Evolutionary conservation across 1,284 basidiomycete species (phyloP).

Genomic region (Melampsora larici-populina): DNA sequence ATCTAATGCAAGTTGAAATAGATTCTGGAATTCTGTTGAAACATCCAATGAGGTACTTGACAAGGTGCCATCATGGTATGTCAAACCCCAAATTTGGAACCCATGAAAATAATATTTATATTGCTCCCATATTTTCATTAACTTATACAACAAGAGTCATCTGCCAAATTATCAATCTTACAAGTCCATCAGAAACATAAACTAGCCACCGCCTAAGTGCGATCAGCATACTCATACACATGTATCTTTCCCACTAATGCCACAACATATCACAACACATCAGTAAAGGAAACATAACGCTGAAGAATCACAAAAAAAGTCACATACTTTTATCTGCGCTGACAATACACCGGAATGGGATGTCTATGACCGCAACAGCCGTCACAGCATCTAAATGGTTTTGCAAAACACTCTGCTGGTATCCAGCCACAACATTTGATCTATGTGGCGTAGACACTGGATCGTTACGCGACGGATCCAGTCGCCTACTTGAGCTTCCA

Average conservation of each 20-base stretch:
- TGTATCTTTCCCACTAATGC: background rate
- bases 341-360: conserved; percentile 79
- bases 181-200: background rate
- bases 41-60: too few species aligned
- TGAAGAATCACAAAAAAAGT: background rate
- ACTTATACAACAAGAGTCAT: too few species aligned
- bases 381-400: conserved; percentile 80
- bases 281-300: background rate
- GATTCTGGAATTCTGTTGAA: too few species aligned
- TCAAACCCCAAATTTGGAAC: too few species aligned
- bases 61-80: too few species aligned
- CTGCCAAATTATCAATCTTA: too few species aligned
- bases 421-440: conserved; percentile 70
- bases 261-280: background rate
- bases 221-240: conserved; percentile 5
- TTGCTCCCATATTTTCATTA: too few species aligned
- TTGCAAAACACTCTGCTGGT: conserved; percentile 71
- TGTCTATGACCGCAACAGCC: conserved; percentile 72
- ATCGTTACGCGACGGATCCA: conserved; percentile 14
- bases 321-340: conserved; percentile 65
- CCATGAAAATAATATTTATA: too few species aligned
- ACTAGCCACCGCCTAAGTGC: background rate
- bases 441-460: conserved; percentile 58
- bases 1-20: too few species aligned
- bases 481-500: conserved; percentile 41